A percentile compares a stretch with the other conserved stretches of the same genome.
These are phyloP conservation scores for Cicer bijugum DNA, from an alignment of 306 rosid genomes.

Conservation along the genomic window DNA sequence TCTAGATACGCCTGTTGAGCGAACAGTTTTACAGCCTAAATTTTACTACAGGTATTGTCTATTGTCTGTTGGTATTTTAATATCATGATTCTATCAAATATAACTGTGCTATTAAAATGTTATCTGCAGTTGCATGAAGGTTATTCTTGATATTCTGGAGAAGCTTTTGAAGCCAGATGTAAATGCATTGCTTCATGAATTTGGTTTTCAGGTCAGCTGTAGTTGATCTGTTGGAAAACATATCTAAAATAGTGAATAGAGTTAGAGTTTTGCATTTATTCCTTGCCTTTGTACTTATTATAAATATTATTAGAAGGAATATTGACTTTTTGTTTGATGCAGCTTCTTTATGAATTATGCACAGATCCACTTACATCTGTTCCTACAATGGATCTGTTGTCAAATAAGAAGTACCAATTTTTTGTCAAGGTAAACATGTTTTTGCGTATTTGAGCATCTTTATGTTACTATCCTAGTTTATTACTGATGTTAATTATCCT, in stretches of 20 bases:
- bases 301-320: conserved; percentile 23
- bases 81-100: conserved; percentile 29
- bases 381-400: conserved; percentile 82
- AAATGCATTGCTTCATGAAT: conserved; percentile 86
- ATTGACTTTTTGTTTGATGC: conserved; percentile 46
- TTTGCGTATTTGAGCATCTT: conserved; percentile 29
- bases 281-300: conserved; percentile 13
- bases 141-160: conserved; percentile 89
- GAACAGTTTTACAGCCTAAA: conserved; percentile 84
- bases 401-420: conserved; percentile 78
- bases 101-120: conserved; percentile 39
- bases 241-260: not conserved
- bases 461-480: conserved; percentile 29
- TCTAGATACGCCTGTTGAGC: conserved; percentile 77
- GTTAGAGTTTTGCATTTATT: not conserved
- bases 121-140: conserved; percentile 88
- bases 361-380: conserved; percentile 76
- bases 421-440: conserved; percentile 70
- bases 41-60: conserved; percentile 84
- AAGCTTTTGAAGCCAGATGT: conserved; percentile 81
- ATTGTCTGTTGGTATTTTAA: conserved; percentile 17
- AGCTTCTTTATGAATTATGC: conserved; percentile 89
- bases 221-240: conserved; percentile 35
- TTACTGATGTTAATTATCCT: conserved; percentile 18
- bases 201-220: conserved; percentile 88